A percentile compares a stretch with the other conserved stretches of the same genome.
These are phyloP conservation scores for Thielaviopsis musarum DNA, from an alignment of 2,329 filamentous ascomycete genomes.

Conservation along the genomic window DNA sequence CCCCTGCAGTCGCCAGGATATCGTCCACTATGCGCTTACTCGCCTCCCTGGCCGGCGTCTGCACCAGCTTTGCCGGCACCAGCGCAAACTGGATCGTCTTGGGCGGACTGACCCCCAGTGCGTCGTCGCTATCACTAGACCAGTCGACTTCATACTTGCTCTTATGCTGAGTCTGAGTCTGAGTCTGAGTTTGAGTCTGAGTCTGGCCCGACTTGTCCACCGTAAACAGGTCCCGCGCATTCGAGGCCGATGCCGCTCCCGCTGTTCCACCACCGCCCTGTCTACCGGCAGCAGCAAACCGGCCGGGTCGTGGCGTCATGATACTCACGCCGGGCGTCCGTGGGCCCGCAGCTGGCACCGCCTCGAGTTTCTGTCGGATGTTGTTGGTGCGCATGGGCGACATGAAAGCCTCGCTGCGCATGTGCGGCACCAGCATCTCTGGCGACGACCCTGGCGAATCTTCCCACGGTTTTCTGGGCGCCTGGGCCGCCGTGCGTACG, in stretches of 20 bases:
- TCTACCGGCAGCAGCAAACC: background rate
- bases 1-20: slow-evolving; percentile 59
- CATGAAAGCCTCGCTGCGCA: slow-evolving; percentile 74
- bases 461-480: slow-evolving; percentile 4
- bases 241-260: background rate
- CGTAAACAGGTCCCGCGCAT: slow-evolving; percentile 26
- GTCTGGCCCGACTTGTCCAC: slow-evolving; percentile 12
- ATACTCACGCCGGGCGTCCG: slow-evolving; percentile 74
- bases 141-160: slow-evolving; percentile 44
- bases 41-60: slow-evolving; percentile 69
- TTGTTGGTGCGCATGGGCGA: slow-evolving; percentile 42
- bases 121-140: slow-evolving; percentile 58
- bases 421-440: slow-evolving; percentile 61
- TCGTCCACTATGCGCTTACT: slow-evolving; percentile 70
- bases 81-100: slow-evolving; percentile 84
- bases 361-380: slow-evolving; percentile 25
- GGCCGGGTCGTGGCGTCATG: slow-evolving; percentile 43
- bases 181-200: slow-evolving; percentile 14
- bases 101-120: slow-evolving; percentile 66
- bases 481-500: background rate
- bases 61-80: slow-evolving; percentile 58
- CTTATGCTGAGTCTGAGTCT: slow-evolving; percentile 17
- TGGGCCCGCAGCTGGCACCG: slow-evolving; percentile 28
- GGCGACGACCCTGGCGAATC: slow-evolving; percentile 54
- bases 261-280: background rate